These are phyloP conservation scores for Xerocomus brunneocitrinus DNA, from an alignment of 768 basidiomycete genomes.

Conservation along the genomic window DNA sequence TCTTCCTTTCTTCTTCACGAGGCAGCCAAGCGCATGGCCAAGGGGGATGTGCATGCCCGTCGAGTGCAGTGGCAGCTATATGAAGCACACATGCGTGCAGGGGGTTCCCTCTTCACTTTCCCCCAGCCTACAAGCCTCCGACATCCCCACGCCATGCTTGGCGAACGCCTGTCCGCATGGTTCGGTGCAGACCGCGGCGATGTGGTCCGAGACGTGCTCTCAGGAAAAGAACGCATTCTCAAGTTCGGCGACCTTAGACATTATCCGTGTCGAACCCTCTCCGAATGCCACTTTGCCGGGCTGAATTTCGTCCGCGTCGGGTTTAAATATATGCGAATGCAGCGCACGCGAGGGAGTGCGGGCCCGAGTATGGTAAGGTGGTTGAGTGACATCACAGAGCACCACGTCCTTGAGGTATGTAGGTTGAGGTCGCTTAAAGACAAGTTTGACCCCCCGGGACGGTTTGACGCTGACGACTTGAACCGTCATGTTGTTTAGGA, in stretches of 20 bases:
- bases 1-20: constrained; percentile 9
- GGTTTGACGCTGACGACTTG: constrained; percentile 10
- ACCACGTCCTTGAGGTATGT: constrained; percentile 19
- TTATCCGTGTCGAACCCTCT: constrained; percentile 34
- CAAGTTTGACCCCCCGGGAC: background rate
- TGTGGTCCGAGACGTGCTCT: constrained; percentile 19
- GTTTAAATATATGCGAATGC: constrained; percentile 27
- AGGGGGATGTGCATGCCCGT: constrained; percentile 1
- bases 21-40: constrained; percentile 3
- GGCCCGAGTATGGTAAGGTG: constrained; percentile 5
- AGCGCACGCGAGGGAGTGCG: constrained; percentile 1
- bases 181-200: constrained; percentile 7
- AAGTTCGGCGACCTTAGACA: constrained; percentile 45
- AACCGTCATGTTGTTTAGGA: constrained; percentile 34
- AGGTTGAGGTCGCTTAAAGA: background rate
- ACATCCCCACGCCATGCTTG: constrained; percentile 5
- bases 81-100: constrained; percentile 5
- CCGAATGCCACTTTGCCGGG: constrained; percentile 59
- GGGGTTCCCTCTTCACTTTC: background rate
- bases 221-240: constrained; percentile 39
- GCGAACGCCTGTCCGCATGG: constrained; percentile 11
- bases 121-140: background rate
- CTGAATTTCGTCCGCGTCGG: constrained; percentile 55
- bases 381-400: constrained; percentile 12
- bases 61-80: constrained; percentile 12